Evolutionary conservation across 331 rosid species (phyloP), one percentile per base, ranked within the genome.

Genomic region (Malus hybrid): DNA sequence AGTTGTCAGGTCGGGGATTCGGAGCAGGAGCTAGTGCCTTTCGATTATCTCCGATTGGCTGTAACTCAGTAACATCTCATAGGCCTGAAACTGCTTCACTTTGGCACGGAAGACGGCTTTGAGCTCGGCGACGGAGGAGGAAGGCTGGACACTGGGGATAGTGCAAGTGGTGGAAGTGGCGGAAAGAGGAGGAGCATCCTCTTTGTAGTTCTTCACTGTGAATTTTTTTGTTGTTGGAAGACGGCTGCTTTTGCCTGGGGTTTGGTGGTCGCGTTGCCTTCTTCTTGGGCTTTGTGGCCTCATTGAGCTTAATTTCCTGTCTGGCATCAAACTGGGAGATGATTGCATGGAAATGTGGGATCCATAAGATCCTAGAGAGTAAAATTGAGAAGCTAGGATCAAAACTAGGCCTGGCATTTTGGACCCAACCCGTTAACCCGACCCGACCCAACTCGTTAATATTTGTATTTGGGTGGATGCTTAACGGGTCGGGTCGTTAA

Each of bases 31-130:
- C 24, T 24, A 24, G 24, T 24, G 24, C 24, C 1, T 24, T 24
- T 24, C 24, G 24, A 24, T 24, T 24, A 24, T 24, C 24, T 24
- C 24, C 1, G 24, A 24, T 24, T 24, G 24, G 24, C 24, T 24
- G 24, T 24, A 24, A 24, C 24, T 24, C 24, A 1, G 24, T 24
- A 24, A 24, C 24, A 24, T 24, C 24, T 24, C 24, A 24, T 24
- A 24, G 24, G 24, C 24, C 24, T 24, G 24, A 24, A 24, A 24
- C 1, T 24, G 24, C 24, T 24, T 24, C 24, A 89, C 97, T 84
- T 90, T 91, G 74, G 91, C 80, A 80, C 98, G 93, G 78, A 93
- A 93, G 77, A 97, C 96, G n/a, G 93, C 86, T 85, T 93, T 93
- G 24, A 93, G 87, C 20, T 91, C 87, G 34, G 79, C 67, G 62